phyloP scores from a whole-genome alignment of 768 basidiomycete species.

The Russula dissimulans region DNA sequence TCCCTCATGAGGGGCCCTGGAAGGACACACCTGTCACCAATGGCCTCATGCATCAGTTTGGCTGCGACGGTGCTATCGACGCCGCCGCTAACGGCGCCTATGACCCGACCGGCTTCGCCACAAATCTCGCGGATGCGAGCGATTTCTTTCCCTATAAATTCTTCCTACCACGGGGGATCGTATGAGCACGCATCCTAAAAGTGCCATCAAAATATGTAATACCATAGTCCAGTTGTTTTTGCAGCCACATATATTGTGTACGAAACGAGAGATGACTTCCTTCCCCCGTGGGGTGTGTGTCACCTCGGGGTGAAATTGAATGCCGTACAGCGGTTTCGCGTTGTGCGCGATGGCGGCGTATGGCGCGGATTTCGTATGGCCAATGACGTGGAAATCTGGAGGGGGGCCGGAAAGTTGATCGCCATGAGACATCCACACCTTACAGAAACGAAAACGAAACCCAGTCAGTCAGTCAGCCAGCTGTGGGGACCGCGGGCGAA shows the following conservation, averaged over 20 bases:
- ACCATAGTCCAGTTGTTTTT: slow-evolving; percentile 91
- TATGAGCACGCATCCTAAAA: not conserved
- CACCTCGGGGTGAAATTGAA: slow-evolving; percentile 98
- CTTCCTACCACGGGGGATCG: slow-evolving; percentile 47
- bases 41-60: slow-evolving; percentile 99
- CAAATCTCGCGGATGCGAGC: slow-evolving; percentile 89
- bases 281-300: slow-evolving; percentile 88
- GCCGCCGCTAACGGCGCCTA: slow-evolving; percentile 95
- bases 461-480: not conserved
- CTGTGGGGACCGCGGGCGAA: not conserved
- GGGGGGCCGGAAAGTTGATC: slow-evolving; percentile 85
- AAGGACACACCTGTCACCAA: slow-evolving; percentile 74
- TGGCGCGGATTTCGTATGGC: slow-evolving; percentile 77
- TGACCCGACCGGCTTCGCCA: slow-evolving; percentile 89
- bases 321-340: slow-evolving; percentile 83
- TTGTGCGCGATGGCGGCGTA: slow-evolving; percentile 92
- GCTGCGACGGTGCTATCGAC: slow-evolving; percentile 98
- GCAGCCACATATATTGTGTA: slow-evolving; percentile 78
- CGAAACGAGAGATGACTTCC: slow-evolving; percentile 80
- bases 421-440: slow-evolving; percentile 99
- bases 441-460: not conserved
- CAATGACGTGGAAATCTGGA: slow-evolving; percentile 78
- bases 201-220: not conserved
- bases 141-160: slow-evolving; percentile 97
- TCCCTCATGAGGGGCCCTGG: not conserved